Base-by-base conservation (phyloP, 306 rosid genomes). In the Lupinus albus region DNA sequence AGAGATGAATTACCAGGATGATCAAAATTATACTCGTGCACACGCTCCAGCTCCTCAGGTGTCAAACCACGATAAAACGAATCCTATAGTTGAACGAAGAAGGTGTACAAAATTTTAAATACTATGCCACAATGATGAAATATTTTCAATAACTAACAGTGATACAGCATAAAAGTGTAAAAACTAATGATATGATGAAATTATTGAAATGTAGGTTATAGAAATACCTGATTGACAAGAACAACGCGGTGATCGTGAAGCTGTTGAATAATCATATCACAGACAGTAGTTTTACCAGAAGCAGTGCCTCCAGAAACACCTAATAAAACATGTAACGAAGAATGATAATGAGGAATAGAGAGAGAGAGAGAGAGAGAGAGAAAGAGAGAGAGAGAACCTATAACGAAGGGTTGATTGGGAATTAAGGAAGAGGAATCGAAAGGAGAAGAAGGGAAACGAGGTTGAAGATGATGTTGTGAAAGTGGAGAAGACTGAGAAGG, bases 261-360 rank as follows among this genome's bases (percentile, higher is more conserved):
- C 76, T 87, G 94, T 46, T 87, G 94, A 6, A 42, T 42, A 14
- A 42, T 42, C 47, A 42, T 42, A 1, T 42, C 47, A 11, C 47
- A 42, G 0, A 87, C 90, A 8, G 94, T 87, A 46, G 94, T 87
- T 88, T 87, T 87, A 17, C 94, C 94, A 0, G 94, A 87, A 76
- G 94, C 94, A 51, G 94, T 87, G 77, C 94, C 94, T 36, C 94
- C 94, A 39, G 86, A 85, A 75, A 87, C 94, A 45, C 94, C 94
- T 87, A 39, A 42, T 4, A 1, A 11, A 41, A 10, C n/a, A n/a
- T n/a, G n/a, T 1, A 38, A 36, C 1, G 10, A 36, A 36, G 7
- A 36, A 35, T n/a, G n/a, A n/a, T 0, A 38, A 8, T 38, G 11
- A 39, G 12, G 2, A 39, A 39, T 8, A 0, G 45, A 41, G n/a